Conservation (phyloP, 106 monocot genomes). For the Ottelia alismoides region DNA sequence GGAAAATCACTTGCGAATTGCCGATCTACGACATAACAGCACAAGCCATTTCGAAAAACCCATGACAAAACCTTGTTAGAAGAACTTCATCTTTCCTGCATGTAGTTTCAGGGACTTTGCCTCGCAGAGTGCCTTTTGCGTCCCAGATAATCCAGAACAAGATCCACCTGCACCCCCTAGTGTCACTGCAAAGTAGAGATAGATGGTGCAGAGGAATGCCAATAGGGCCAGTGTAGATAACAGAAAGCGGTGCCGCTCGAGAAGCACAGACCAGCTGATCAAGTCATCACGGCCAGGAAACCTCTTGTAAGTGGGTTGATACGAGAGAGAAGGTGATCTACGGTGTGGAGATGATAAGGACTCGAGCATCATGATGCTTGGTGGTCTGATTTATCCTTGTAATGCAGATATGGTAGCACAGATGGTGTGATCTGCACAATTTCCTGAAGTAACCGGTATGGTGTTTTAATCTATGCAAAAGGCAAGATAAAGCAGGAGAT, state of each 20-base stretch:
- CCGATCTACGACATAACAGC: too few species aligned
- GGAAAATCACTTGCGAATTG: too few species aligned
- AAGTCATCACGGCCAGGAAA: neutral
- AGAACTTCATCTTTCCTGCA: constrained; percentile 9
- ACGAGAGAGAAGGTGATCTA: constrained; percentile 8
- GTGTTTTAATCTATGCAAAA: too few species aligned
- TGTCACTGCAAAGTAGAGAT: constrained; percentile 27
- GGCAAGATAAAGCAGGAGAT: too few species aligned
- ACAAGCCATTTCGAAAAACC: too few species aligned
- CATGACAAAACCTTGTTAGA: too few species aligned
- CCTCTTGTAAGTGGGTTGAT: constrained; percentile 6
- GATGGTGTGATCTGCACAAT: neutral
- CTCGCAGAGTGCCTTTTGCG: constrained; percentile 7
- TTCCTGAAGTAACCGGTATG: too few species aligned
- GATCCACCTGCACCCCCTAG: constrained; percentile 4
- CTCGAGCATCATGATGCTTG: constrained; percentile 20
- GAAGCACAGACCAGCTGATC: constrained; percentile 10
- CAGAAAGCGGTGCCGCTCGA: constrained; percentile 17
- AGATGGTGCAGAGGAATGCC: constrained; percentile 17
- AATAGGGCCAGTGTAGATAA: constrained; percentile 10
- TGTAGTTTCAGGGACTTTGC: constrained; percentile 2
- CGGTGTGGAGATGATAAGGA: constrained; percentile 12
- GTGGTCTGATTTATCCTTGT: too few species aligned
- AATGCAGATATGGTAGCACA: too few species aligned
- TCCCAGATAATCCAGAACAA: constrained; percentile 5